A percentile compares a stretch with the other conserved stretches of the same genome.
Evolutionary conservation across 2,329 filamentous ascomycete genomes (phyloP).

Genomic region (Alternaria brassicicola): DNA sequence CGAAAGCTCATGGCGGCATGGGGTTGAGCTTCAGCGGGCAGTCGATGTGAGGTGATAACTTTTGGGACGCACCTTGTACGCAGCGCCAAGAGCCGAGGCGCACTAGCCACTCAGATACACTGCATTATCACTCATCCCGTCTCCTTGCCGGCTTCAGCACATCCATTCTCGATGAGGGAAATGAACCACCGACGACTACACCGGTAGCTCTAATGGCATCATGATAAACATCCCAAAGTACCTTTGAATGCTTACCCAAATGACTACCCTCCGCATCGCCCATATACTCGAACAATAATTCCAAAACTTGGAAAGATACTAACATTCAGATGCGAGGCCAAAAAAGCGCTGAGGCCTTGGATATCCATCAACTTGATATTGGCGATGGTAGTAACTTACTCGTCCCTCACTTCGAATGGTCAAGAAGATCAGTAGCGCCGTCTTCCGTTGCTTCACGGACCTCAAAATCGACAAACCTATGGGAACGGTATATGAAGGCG

Average conservation of each 20-base stretch:
- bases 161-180: neutral
- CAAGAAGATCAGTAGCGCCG: neutral
- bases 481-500: neutral
- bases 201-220: slow-evolving; percentile 1
- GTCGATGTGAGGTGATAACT: slow-evolving; percentile 3
- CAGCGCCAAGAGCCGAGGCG: slow-evolving; percentile 8
- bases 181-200: neutral
- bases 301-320: neutral
- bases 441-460: neutral
- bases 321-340: neutral
- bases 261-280: neutral
- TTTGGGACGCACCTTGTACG: slow-evolving; percentile 11
- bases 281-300: neutral
- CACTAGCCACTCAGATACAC: slow-evolving; percentile 7
- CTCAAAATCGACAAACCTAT: slow-evolving; percentile 8
- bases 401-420: neutral
- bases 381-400: neutral
- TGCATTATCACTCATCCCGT: neutral
- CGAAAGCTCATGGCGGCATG: slow-evolving; percentile 48
- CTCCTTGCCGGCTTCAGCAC: neutral
- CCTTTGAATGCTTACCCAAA: neutral
- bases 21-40: slow-evolving; percentile 7
- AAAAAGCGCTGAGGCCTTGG: neutral
- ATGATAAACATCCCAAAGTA: neutral
- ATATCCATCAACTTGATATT: neutral